Base-by-base conservation (phyloP, 371 early-diverging fungal genomes). In the Mucor mucedo region DNA sequence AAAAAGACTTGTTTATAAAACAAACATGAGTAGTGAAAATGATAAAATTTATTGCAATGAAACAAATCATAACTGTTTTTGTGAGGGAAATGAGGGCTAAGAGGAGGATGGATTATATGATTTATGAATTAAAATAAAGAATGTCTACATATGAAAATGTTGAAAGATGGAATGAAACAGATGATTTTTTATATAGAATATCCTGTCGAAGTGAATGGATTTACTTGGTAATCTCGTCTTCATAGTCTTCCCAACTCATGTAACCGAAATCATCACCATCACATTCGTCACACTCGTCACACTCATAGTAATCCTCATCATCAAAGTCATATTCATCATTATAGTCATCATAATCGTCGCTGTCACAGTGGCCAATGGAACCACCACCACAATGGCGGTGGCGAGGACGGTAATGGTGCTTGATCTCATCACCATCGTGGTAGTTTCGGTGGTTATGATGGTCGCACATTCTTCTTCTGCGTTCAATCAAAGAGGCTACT, bases 251-350 rank as follows among this genome's bases (percentile, higher is more conserved):
- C 50, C 50, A 50, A 5, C 50, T 30, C 28, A 50, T 3, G 32
- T 50, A 50, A 28, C 32, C 48, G 10, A 28, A 10, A 5, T 50
- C 50, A 30, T 50, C 50, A 29, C 30, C 50, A 2, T 50, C 50
- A 11, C 50, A 50, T 30, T 28, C 50, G 30, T 50, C 50, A 30
- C 50, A 50, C 10, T 50, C 50, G 5, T 50, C 50, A 50, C 50
- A 50, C 50, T 50, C 50, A 47, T 47, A 47, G 50, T 56, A 56
- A 32, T 56, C 45, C 32, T 48, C 58, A 21, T 58, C 45, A 47
- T 28, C 58, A 27, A 9, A 50, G 14, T 50, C 50, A 30, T 50
- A 13, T 13, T 50, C 50, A 29, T 50, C 10, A 11, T 50, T 29
- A 30, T 50, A 30, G 11, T 30, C 50, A 50, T 50, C 50, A 50